A percentile compares a stretch with the other conserved stretches of the same genome.
Evolutionary conservation across 2,329 filamentous ascomycete genomes (phyloP).

Genomic region (Ambrosiella beaveri): DNA sequence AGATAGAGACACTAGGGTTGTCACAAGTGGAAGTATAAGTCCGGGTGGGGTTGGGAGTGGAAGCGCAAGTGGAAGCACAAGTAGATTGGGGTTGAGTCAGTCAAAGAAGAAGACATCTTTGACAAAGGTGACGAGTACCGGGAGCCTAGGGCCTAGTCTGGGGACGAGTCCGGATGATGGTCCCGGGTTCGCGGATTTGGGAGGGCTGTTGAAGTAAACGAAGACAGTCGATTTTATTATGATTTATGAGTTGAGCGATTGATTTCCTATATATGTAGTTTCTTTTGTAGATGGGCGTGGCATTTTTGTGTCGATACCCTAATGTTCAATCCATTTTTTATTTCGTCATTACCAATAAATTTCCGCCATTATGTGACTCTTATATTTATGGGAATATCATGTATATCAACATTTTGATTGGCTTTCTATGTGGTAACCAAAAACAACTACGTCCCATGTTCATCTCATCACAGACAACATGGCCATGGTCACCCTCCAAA

Average conservation of each 20-base stretch:
- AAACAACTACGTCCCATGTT: not conserved
- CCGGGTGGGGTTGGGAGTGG: not conserved
- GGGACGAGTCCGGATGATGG: slow-evolving; percentile 5
- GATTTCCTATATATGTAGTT: not conserved
- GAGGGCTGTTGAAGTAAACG: slow-evolving; percentile 23
- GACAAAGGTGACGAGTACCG: not conserved
- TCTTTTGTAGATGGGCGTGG: not conserved
- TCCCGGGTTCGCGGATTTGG: slow-evolving; percentile 19
- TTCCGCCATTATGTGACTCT: not conserved
- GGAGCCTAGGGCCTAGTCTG: not conserved
- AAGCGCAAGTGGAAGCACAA: not conserved
- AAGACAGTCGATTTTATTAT: not conserved
- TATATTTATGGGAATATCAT: not conserved
- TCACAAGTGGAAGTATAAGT: not conserved
- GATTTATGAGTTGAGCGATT: not conserved
- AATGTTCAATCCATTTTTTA: not conserved
- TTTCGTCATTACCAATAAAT: not conserved
- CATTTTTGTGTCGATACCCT: not conserved
- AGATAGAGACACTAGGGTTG: not conserved
- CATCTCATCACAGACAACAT: not conserved
- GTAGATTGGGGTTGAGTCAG: not conserved
- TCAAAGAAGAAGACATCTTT: not conserved
- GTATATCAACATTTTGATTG: too few relatives aligned
- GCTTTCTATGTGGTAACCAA: too few relatives aligned
- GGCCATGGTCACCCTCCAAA: not conserved